Percentiles rank a stretch among this genome's conserved stretches.
Evolutionary conservation across 2,329 filamentous ascomycete genomes (phyloP).

Genomic region (Leptographium wingfieldii): DNA sequence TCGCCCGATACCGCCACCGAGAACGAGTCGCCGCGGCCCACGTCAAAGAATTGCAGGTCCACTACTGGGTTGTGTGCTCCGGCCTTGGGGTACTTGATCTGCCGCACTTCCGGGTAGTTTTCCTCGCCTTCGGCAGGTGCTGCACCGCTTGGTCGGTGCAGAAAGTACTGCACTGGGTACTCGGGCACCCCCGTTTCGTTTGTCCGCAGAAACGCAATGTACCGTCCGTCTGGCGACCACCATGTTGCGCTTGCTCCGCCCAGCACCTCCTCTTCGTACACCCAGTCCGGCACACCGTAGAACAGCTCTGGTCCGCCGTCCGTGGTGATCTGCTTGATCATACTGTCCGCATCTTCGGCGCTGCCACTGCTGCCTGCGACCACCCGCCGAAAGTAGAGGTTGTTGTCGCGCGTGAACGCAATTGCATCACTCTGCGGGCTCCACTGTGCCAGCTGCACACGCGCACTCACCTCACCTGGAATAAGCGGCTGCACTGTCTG

Average conservation of each 20-base stretch:
- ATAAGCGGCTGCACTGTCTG: conserved; percentile 70
- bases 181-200: conserved; percentile 88
- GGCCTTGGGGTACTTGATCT: conserved; percentile 96
- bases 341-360: conserved; percentile 13
- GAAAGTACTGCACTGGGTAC: conserved; percentile 87
- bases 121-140: conserved; percentile 59
- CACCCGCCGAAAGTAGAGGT: conserved; percentile 66
- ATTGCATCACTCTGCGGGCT: conserved; percentile 77
- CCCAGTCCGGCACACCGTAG: conserved; percentile 96
- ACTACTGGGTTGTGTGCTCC: conserved; percentile 89
- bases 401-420: conserved; percentile 84
- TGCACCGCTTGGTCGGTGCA: conserved; percentile 71
- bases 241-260: conserved; percentile 71
- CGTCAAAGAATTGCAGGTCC: conserved; percentile 77
- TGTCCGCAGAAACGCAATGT: conserved; percentile 81
- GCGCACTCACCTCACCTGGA: conserved; percentile 47
- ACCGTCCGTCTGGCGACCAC: conserved; percentile 88
- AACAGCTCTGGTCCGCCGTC: conserved; percentile 85
- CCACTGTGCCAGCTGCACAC: conserved; percentile 79
- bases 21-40: conserved; percentile 65
- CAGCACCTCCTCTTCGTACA: conserved; percentile 82
- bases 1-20: conserved; percentile 63
- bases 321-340: conserved; percentile 53
- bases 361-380: conserved; percentile 18
- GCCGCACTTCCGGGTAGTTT: conserved; percentile 75